Base-by-base conservation (phyloP, 805 yeast genomes). In the Kodamaea sagamina region DNA sequence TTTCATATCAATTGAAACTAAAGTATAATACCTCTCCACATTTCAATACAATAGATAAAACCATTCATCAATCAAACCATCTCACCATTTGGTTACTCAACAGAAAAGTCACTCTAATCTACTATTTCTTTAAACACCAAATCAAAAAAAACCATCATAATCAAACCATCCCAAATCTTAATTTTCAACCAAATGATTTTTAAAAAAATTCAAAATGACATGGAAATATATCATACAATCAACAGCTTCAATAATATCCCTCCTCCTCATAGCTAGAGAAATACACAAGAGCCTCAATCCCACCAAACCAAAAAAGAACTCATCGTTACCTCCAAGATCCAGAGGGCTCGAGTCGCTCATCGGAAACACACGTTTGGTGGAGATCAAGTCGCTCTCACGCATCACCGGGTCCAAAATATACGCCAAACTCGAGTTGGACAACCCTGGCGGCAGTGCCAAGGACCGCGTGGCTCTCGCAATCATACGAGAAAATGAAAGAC, bases 371-470 rank as follows among this genome's bases (percentile, higher is more conserved):
- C 97, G 96, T 1, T 57, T 92, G 62, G 81, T 92, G 12, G 77
- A 78, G 48, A 75, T 92, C 36, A 75, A 78, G 50, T 84, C 95
- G 0, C 71, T 92, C 9, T 82, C 93, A 1, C 62, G 71, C 10
- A 63, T 74, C 9, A 88, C 96, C 0, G 95, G 95, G 0, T 84
- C 92, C 57, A 82, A 85, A 32, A 79, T 92, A 3, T 87, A 81
- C 59, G 98, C 96, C 27, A 92, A 92, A 57, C 60, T 90, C 47
- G 99, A 92, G 61, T 67, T 88, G 42, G 63, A 74, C 48, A 93
- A 92, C 56, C 97, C 98, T 0, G 99, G 92, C 1, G 98, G 98
- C 0, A 85, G 95, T 39, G 96, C 98, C 4, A 92, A 92, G 53
- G 99, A 92, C 59, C 71, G 99, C 34, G 96, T 93, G 13, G 98